Percentiles rank a stretch among this genome's conserved stretches.
These are phyloP conservation scores for Ophiocordyceps robertsii DNA, from an alignment of 2,329 filamentous ascomycete species.

Conservation along the genomic window DNA sequence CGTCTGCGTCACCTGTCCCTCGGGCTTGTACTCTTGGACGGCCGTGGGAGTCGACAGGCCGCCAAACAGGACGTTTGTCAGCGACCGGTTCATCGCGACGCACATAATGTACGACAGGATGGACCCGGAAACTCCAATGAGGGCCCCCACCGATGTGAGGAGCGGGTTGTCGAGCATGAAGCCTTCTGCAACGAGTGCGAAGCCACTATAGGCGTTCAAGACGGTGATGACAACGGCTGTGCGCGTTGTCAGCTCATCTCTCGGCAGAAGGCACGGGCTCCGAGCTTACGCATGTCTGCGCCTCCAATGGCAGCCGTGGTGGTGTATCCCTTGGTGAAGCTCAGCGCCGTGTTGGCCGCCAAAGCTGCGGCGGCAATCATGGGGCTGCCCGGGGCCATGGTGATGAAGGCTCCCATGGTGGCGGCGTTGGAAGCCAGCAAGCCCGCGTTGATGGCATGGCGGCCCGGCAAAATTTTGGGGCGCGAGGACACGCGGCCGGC, in stretches of 20 bases:
- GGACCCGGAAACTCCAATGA: conserved; percentile 80
- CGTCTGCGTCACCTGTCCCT: conserved; percentile 67
- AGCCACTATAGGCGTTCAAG: conserved; percentile 81
- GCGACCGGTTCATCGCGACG: conserved; percentile 79
- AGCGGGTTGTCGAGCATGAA: conserved; percentile 85
- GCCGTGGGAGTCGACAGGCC: conserved; percentile 46
- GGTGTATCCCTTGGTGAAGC: conserved; percentile 76
- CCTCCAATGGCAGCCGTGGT: conserved; percentile 82
- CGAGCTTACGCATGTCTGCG: conserved; percentile 64
- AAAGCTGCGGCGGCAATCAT: conserved; percentile 67
- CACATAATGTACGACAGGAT: conserved; percentile 83
- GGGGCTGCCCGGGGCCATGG: conserved; percentile 68
- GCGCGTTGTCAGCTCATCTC: conserved; percentile 3
- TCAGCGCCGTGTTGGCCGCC: conserved; percentile 61
- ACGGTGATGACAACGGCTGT: conserved; percentile 73
- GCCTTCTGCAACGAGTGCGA: conserved; percentile 78
- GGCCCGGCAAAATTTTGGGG: conserved; percentile 58
- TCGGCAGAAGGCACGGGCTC: background rate
- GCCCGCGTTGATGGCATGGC: conserved; percentile 61
- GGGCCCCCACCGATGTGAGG: conserved; percentile 69
- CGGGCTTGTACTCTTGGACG: conserved; percentile 54
- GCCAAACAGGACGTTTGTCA: conserved; percentile 83
- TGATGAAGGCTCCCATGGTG: conserved; percentile 73
- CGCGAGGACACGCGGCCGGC: conserved; percentile 70
- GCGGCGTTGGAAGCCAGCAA: conserved; percentile 65